phyloP scores from a whole-genome alignment of 2,329 filamentous ascomycete species.

The Arachnomyces sp. region DNA sequence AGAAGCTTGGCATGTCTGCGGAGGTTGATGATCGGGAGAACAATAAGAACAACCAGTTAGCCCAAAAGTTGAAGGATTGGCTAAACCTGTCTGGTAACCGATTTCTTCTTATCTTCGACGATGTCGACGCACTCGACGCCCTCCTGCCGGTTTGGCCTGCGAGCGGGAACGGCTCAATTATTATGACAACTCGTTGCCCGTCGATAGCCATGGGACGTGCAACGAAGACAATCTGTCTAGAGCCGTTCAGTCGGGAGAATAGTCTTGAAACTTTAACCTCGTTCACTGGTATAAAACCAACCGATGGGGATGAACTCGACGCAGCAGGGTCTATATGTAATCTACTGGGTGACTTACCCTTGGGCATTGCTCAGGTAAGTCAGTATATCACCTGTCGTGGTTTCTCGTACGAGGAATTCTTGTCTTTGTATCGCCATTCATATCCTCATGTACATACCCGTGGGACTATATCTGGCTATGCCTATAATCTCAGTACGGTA shows the following conservation, averaged over 20 bases:
- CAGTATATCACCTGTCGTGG: conserved; percentile 4
- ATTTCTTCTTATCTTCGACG: conserved; percentile 7
- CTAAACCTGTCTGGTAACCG: conserved; percentile 2
- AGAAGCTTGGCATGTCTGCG: conserved; percentile 2
- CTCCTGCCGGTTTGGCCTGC: conserved; percentile 5
- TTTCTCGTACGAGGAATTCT: conserved; percentile 6
- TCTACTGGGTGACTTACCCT: conserved; percentile 5
- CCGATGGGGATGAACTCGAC: neutral
- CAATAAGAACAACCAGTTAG: conserved; percentile 2
- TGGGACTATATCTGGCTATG: conserved; percentile 1
- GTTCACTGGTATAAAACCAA: conserved; percentile 3
- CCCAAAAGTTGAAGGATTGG: conserved; percentile 5
- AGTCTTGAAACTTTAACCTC: conserved; percentile 2
- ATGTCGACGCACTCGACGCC: conserved; percentile 1
- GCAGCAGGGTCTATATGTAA: conserved; percentile 1
- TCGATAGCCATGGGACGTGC: conserved; percentile 1
- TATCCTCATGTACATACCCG: neutral
- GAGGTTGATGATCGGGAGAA: neutral
- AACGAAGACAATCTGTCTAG: conserved; percentile 1
- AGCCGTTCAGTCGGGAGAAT: conserved; percentile 1
- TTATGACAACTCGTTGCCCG: conserved; percentile 4
- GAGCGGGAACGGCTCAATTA: conserved; percentile 4
- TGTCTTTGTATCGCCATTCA: conserved; percentile 2
- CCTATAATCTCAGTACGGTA: conserved; percentile 3
- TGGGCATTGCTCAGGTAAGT: conserved; percentile 6